Evolutionary conservation across 148 eudicot species (phyloP).

Genomic region (Vaccinium vitisidaea): DNA sequence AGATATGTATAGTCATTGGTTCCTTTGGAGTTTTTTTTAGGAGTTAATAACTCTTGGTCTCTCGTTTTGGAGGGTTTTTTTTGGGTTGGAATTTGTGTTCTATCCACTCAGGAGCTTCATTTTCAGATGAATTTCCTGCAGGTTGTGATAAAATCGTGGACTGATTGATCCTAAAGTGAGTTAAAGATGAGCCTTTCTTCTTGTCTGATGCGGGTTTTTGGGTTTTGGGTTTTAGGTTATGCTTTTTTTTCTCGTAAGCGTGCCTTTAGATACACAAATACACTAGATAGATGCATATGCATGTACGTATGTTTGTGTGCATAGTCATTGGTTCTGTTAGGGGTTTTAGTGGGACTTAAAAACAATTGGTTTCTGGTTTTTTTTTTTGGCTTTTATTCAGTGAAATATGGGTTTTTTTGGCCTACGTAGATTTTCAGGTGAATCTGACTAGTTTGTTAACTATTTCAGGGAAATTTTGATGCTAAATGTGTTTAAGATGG

Average conservation of each 20-base stretch:
- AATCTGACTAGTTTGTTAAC: not conserved
- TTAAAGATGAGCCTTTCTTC: no score
- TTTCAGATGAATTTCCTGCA: not conserved
- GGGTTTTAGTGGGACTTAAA: not conserved
- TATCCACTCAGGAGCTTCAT: not conserved
- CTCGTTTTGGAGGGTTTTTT: not conserved
- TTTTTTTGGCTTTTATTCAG: conserved; percentile 9
- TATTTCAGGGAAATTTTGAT: not conserved
- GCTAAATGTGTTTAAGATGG: not conserved
- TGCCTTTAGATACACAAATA: not conserved
- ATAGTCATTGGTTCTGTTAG: not conserved
- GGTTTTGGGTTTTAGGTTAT: not conserved
- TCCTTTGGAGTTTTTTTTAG: not conserved
- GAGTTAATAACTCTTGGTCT: not conserved
- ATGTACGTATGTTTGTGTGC: not conserved
- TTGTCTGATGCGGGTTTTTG: not conserved
- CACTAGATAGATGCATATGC: no score
- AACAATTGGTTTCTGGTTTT: not conserved
- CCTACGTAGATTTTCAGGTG: not conserved
- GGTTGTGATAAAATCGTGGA: not conserved
- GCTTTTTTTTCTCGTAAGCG: not conserved
- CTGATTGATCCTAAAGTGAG: no score
- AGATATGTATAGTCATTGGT: not conserved
- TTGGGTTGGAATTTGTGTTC: not conserved
- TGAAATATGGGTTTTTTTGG: not conserved